Percentiles rank a stretch among this genome's conserved stretches.
These are phyloP conservation scores for Hyaloscypha variabilis DNA, from an alignment of 495 filamentous ascomycete species.

Conservation along the genomic window DNA sequence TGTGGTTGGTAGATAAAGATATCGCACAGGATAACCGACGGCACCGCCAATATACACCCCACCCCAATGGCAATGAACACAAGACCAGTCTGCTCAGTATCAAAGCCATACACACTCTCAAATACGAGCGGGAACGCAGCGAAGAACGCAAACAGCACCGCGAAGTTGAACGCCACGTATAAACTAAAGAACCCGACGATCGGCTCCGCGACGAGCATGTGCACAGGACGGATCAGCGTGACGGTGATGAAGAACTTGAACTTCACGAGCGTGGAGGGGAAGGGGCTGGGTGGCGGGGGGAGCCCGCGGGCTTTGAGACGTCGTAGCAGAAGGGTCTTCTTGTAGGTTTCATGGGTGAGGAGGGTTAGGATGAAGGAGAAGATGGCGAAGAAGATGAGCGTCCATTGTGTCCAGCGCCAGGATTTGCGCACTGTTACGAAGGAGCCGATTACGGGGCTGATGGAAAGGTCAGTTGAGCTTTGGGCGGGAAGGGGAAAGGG, in stretches of 20 bases:
- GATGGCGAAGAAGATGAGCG: conserved; percentile 42
- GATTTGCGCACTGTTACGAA: conserved; percentile 58
- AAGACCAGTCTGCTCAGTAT: conserved; percentile 53
- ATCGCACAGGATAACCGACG: conserved; percentile 51
- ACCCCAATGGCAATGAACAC: conserved; percentile 60
- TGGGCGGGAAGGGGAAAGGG: not conserved
- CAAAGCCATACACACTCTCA: conserved; percentile 50
- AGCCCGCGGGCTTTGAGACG: conserved; percentile 48
- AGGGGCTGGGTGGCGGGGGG: conserved; percentile 35
- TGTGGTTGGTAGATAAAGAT: conserved; percentile 40
- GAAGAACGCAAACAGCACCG: conserved; percentile 68
- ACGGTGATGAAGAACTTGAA: conserved; percentile 55
- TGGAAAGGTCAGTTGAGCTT: not conserved
- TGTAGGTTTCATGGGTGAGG: conserved; percentile 62
- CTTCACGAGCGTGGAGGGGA: conserved; percentile 37
- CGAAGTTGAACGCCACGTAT: conserved; percentile 66
- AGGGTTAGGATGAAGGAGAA: conserved; percentile 44
- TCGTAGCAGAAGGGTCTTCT: conserved; percentile 57
- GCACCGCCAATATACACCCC: conserved; percentile 53
- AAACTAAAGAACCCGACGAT: conserved; percentile 64
- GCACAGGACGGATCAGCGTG: conserved; percentile 59
- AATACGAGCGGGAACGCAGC: conserved; percentile 63
- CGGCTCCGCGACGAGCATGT: conserved; percentile 68
- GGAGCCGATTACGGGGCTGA: conserved; percentile 63
- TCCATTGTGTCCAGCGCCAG: conserved; percentile 64